Base-by-base conservation (phyloP, 176 grass and related monocot genomes). In the Carex parvula region DNA sequence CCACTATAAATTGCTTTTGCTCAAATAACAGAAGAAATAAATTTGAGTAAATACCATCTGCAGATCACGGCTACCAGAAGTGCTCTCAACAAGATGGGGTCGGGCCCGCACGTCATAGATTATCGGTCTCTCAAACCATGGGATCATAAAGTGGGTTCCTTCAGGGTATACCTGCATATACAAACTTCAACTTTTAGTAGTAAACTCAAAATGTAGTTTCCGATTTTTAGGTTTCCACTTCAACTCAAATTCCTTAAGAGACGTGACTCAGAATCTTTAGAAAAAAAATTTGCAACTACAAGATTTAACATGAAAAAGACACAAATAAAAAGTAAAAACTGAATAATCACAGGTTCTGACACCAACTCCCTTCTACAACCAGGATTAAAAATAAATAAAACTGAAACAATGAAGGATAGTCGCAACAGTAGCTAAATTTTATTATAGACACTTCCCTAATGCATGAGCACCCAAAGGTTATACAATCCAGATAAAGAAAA, bases 31-130 rank as follows among this genome's bases (percentile, higher is more conserved):
- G 42, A 3, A 14, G 42, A 52, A 53, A 53, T 14, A 53, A 75
- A 74, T 52, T 11, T 1, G 44, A 20, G 70, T 74, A 75, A 54
- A 57, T 89, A 97, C 94, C 92, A 92, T 97, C 82, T 97, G 94
- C 22, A 97, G 91, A 84, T 97, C 91, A 21, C 80, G 86, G 60
- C 94, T 94, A 26, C 91, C 94, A 33, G 94, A 92, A 80, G 94
- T 97, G 85, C 92, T 97, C 87, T 97, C 90, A 11, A 94, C 86
- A 79, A 97, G 88, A 91, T 92, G 90, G 67, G 94, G 94, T 83
- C 88, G 88, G 64, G 94, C 91, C 18, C 94, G 94, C 61, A 97
- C 91, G 65, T 97, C 91, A 84, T 94, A 97, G 87, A 97, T 94
- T 61, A 97, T 93, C 13, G 94, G 91, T 84, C 94, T 97, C 79